phyloP scores from a whole-genome alignment of 208 protist species.

The Wallacemonas sp. region DNA sequence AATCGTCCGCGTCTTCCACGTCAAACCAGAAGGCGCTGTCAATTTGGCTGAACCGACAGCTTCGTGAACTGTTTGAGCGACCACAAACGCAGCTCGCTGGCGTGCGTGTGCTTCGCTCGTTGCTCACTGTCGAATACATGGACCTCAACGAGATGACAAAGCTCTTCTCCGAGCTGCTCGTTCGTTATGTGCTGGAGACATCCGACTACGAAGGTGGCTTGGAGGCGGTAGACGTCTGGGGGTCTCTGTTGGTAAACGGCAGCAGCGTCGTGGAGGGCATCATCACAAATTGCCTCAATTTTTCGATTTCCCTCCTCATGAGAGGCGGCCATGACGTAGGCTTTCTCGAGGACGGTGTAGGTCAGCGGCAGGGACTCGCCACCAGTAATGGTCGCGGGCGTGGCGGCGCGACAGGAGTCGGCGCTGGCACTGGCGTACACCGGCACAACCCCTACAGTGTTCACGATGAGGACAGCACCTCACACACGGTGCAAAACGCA shows the following conservation, averaged over 20 bases:
- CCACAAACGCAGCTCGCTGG: slow-evolving; percentile 61
- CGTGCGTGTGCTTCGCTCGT: slow-evolving; percentile 59
- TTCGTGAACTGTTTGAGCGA: slow-evolving; percentile 68
- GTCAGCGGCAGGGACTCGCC: neutral
- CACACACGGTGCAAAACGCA: neutral
- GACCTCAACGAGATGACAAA: slow-evolving; percentile 74
- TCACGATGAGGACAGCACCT: neutral
- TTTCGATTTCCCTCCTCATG: slow-evolving; percentile 52
- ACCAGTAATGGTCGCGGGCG: neutral
- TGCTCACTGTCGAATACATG: slow-evolving; percentile 81
- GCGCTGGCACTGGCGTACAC: neutral
- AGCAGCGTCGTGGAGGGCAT: slow-evolving; percentile 75
- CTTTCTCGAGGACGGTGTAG: slow-evolving; percentile 28
- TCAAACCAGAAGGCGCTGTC: slow-evolving; percentile 49
- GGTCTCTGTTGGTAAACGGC: slow-evolving; percentile 69
- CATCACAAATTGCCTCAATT: slow-evolving; percentile 60
- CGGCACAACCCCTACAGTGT: slow-evolving; percentile 7
- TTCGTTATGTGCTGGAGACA: slow-evolving; percentile 57
- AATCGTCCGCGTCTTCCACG: slow-evolving; percentile 26
- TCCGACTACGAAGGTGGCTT: slow-evolving; percentile 32
- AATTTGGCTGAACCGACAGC: slow-evolving; percentile 75
- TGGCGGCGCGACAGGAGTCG: neutral
- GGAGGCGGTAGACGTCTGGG: slow-evolving; percentile 79
- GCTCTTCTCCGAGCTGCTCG: slow-evolving; percentile 69
- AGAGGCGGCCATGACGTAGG: slow-evolving; percentile 30